These are phyloP conservation scores for Vanrija sp. DNA, from an alignment of 1,284 basidiomycete species.

Conservation along the genomic window DNA sequence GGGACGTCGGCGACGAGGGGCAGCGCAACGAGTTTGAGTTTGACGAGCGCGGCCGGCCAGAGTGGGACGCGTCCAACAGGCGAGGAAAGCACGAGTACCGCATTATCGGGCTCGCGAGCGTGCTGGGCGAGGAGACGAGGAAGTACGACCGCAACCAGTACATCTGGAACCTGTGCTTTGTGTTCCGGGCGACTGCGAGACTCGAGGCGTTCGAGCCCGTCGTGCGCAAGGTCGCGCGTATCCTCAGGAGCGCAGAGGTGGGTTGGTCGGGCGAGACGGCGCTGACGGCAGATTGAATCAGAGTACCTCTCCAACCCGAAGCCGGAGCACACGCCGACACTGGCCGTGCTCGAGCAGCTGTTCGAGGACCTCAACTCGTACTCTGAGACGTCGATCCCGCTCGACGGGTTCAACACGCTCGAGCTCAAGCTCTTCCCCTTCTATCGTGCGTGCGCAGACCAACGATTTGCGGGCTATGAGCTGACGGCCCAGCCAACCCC, in stretches of 20 bases:
- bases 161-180: conserved; percentile 93
- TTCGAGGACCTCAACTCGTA: conserved; percentile 97
- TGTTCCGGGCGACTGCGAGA: conserved; percentile 82
- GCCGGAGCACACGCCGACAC: conserved; percentile 63
- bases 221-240: conserved; percentile 88
- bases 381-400: conserved; percentile 84
- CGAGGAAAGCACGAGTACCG: conserved; percentile 54
- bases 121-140: conserved; percentile 55
- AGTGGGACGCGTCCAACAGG: not conserved
- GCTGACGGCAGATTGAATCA: conserved; percentile 68
- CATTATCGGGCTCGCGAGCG: conserved; percentile 82
- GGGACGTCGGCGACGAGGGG: conserved; percentile 26
- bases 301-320: conserved; percentile 74
- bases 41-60: conserved; percentile 10
- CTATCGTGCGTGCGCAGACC: conserved; percentile 61
- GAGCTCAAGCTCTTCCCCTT: conserved; percentile 95
- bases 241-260: conserved; percentile 83
- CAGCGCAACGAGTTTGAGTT: not conserved
- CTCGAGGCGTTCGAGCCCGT: conserved; percentile 93
- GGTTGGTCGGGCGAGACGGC: conserved; percentile 25
- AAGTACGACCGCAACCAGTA: conserved; percentile 82
- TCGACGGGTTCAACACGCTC: conserved; percentile 85
- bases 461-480: not conserved
- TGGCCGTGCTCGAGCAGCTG: conserved; percentile 88
- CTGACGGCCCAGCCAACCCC: conserved; percentile 62